Base-by-base conservation (phyloP, 768 basidiomycete species). In the Amanita fuliginea region DNA sequence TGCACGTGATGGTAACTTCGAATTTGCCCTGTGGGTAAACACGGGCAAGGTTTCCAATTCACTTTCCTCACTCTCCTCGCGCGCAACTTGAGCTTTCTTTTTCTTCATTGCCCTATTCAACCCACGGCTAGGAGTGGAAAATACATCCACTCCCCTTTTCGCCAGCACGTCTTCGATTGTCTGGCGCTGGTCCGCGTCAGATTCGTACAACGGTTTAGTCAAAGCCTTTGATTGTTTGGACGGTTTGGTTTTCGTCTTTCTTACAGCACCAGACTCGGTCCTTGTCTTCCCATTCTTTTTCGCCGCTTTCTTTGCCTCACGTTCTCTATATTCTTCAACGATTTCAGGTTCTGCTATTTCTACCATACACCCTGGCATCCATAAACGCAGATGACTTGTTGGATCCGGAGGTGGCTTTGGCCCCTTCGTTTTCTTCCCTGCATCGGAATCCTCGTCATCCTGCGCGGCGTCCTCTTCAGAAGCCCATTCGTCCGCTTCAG, bases 301-400 rank as follows among this genome's bases (percentile, higher is more conserved):
- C 34, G 62, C 67, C 34, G 62, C 61, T 55, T 80, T 86, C 51
- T 60, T 63, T 51, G 69, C 67, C 54, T 71, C 63, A 13, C 58
- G 55, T 9, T 68, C 73, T 51, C 87, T 78, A 54, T 73, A 92
- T 14, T 73, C 73, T 37, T 74, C 64, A 4, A 83, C 82, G 19
- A 94, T 59, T 3, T 65, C 64, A 7, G 88, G 85, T 52, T 80
- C 83, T 2, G 76, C 87, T 28, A 79, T 62, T 10, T 69, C 64
- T 9, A 93, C 75, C 72, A 95, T 83, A 47, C 74, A 81, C 19
- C 85, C 88, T 0, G 91, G 86, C 64, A 92, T 75, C 91, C 91
- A 95, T 9, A 91, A 60, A 11, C 83, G 73, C 43, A 82, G 61
- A 48, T 76, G 75, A 42, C 68, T 72, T n/a, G 68, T 64, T 0